Conservation (phyloP, 495 filamentous ascomycete species). For the Penicillium pancosmium region DNA sequence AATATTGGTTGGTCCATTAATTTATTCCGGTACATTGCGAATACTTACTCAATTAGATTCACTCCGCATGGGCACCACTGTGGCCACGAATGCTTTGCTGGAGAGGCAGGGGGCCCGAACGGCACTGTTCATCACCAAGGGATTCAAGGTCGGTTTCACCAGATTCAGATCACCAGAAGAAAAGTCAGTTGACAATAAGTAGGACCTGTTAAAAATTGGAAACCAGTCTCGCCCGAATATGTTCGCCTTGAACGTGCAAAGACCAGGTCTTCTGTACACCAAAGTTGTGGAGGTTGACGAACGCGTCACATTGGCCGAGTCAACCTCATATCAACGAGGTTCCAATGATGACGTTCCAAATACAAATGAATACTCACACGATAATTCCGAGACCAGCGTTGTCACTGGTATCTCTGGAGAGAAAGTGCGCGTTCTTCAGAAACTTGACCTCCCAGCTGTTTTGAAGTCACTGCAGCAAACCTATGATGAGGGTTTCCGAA, state of each 20-base stretch:
- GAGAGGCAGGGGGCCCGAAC: slow-evolving; percentile 21
- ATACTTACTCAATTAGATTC: slow-evolving; percentile 6
- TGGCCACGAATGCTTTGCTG: slow-evolving; percentile 26
- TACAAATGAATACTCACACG: no score
- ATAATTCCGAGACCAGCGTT: slow-evolving; percentile 13
- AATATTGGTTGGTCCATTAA: background rate
- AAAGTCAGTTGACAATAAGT: no score
- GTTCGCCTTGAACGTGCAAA: slow-evolving; percentile 73
- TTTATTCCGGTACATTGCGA: no score
- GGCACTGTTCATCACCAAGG: slow-evolving; percentile 18
- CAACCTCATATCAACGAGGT: no score
- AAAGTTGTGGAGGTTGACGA: slow-evolving; percentile 73
- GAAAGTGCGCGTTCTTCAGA: slow-evolving; percentile 42
- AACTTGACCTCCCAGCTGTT: slow-evolving; percentile 37
- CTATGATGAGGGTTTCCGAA: slow-evolving; percentile 65
- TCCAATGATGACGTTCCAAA: no score
- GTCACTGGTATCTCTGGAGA: slow-evolving; percentile 39
- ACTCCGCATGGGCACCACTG: slow-evolving; percentile 24
- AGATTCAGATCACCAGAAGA: no score
- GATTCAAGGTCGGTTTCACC: slow-evolving; percentile 15
- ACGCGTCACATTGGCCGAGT: slow-evolving; percentile 73
- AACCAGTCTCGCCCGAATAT: slow-evolving; percentile 76
- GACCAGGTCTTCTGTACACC: slow-evolving; percentile 71
- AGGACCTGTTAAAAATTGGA: slow-evolving; percentile 32
- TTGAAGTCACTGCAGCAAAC: slow-evolving; percentile 58